Percentiles rank a stretch among this genome's conserved stretches.
phyloP scores from a whole-genome alignment of 768 basidiomycete species.

The Calocera cornea region DNA sequence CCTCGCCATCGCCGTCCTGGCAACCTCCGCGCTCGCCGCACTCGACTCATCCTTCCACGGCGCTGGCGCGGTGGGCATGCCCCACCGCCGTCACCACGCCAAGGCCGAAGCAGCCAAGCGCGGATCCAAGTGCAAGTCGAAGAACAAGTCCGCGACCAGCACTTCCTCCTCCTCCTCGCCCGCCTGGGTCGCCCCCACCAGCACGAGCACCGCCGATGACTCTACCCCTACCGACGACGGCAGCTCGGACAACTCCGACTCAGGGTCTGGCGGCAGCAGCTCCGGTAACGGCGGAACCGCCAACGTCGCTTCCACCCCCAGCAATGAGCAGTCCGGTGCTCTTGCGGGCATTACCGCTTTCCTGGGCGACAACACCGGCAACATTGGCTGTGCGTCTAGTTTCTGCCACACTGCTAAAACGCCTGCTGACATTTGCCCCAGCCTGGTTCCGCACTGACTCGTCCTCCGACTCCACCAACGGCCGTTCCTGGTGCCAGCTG shows the following conservation, averaged over 20 bases:
- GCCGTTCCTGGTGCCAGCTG: slow-evolving; percentile 13
- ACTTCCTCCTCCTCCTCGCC: neutral
- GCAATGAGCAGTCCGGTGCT: neutral
- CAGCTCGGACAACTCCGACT: neutral
- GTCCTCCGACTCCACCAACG: slow-evolving; percentile 15
- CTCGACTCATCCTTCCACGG: slow-evolving; percentile 3
- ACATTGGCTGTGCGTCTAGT: neutral
- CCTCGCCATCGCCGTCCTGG: neutral
- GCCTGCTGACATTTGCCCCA: neutral
- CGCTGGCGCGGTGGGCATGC: slow-evolving; percentile 1
- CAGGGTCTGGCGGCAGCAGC: neutral
- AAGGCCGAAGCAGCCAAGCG: neutral
- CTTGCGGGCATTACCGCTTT: neutral
- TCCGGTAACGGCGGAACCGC: neutral
- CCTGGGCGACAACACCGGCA: neutral
- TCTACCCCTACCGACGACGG: neutral
- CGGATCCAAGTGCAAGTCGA: slow-evolving; percentile 1
- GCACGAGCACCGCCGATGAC: neutral
- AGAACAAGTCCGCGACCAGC: neutral
- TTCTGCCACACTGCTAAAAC: neutral
- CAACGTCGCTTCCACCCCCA: neutral
- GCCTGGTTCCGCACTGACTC: slow-evolving; percentile 16
- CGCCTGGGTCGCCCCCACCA: neutral
- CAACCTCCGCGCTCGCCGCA: neutral
- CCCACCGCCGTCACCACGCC: slow-evolving; percentile 1